Evolutionary conservation across 2,329 filamentous ascomycete genomes (phyloP).

Genomic region (Calcarisporium arbuscula): DNA sequence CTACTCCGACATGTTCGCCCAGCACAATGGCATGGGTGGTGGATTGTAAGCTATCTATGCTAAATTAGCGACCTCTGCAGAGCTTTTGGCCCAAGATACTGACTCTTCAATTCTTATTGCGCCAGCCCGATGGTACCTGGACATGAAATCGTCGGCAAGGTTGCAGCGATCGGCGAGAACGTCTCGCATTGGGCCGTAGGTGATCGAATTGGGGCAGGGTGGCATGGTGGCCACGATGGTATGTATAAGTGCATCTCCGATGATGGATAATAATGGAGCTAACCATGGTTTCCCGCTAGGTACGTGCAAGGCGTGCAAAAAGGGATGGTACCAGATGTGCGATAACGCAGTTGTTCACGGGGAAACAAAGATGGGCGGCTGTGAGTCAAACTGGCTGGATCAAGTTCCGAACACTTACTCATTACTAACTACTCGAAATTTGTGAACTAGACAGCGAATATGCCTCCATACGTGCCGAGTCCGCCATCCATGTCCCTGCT

Average conservation of each 20-base stretch:
- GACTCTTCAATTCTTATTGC: too few species aligned
- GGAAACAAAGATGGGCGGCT: slow-evolving; percentile 60
- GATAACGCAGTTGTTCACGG: slow-evolving; percentile 58
- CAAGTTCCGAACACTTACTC: too few species aligned
- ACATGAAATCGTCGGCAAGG: slow-evolving; percentile 62
- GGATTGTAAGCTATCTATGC: too few species aligned
- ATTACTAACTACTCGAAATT: too few species aligned
- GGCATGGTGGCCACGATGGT: slow-evolving; percentile 48
- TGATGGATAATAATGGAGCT: too few species aligned
- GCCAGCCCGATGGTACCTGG: slow-evolving; percentile 58
- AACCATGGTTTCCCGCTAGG: too few species aligned
- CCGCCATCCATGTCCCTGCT: slow-evolving; percentile 48
- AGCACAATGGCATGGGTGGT: slow-evolving; percentile 43
- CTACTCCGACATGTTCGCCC: slow-evolving; percentile 50
- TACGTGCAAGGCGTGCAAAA: slow-evolving; percentile 56
- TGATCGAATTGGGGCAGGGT: slow-evolving; percentile 52
- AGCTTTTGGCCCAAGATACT: too few species aligned
- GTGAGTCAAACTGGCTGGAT: too few species aligned
- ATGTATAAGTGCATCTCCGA: too few species aligned
- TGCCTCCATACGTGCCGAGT: slow-evolving; percentile 52
- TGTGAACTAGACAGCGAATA: too few species aligned
- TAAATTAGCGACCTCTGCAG: too few species aligned
- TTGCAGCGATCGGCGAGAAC: slow-evolving; percentile 50
- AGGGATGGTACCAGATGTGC: slow-evolving; percentile 64
- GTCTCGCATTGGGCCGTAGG: slow-evolving; percentile 54